A percentile compares a stretch with the other conserved stretches of the same genome.
phyloP scores from a whole-genome alignment of 139 green algal species.

The Marvania coccoides region DNA sequence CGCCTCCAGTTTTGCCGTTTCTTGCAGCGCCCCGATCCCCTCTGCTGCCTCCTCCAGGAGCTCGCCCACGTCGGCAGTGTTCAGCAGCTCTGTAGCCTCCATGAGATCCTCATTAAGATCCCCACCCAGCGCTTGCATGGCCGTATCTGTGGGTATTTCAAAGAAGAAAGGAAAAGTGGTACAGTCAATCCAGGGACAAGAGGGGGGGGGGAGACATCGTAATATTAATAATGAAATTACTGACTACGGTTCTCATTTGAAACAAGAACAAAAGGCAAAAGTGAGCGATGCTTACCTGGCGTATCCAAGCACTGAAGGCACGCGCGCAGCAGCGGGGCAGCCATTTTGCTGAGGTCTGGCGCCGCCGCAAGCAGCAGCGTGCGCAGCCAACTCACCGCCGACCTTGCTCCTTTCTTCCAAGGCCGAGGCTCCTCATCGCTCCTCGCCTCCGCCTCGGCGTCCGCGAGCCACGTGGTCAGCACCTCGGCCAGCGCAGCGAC shows the following conservation, averaged over 20 bases:
- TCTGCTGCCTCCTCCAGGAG: conserved; percentile 5
- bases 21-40: conserved; percentile 25
- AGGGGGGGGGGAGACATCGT: no score
- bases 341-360: neutral
- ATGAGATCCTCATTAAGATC: neutral
- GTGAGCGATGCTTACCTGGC: no score
- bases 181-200: no score
- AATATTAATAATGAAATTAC: no score
- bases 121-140: neutral
- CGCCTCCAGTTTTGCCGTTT: conserved; percentile 70
- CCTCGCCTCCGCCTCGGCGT: neutral
- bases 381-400: neutral
- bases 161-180: no score
- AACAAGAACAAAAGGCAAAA: no score
- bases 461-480: neutral
- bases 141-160: neutral
- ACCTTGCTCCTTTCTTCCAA: no score
- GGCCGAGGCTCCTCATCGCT: no score
- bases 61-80: conserved; percentile 15
- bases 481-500: neutral
- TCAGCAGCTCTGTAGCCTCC: neutral
- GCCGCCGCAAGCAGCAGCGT: neutral
- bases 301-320: neutral
- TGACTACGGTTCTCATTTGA: no score
- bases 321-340: neutral